A percentile compares a stretch with the other conserved stretches of the same genome.
Conservation (phyloP, 2,329 filamentous ascomycete species). For the Hyphodiscus sp. region DNA sequence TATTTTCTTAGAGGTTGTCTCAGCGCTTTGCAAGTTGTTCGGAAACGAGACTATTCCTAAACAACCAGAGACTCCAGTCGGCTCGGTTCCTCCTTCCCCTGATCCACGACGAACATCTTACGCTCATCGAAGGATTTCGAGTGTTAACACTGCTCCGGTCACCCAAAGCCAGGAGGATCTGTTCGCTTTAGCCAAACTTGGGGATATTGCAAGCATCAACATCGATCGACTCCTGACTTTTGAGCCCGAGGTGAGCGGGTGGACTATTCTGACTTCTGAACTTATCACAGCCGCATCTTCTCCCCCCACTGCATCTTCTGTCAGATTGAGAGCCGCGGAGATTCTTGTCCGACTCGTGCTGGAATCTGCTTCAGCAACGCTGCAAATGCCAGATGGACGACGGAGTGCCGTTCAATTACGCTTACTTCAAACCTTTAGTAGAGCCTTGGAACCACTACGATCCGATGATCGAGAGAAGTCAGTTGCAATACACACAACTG, state of each 20-base stretch:
- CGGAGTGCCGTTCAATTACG: slow-evolving; percentile 63
- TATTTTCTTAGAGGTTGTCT: slow-evolving; percentile 71
- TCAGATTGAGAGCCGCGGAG: slow-evolving; percentile 56
- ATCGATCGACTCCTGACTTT: slow-evolving; percentile 66
- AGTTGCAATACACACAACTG: slow-evolving; percentile 54
- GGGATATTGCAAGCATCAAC: slow-evolving; percentile 68
- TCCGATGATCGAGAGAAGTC: slow-evolving; percentile 44
- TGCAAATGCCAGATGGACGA: slow-evolving; percentile 42
- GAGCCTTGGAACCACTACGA: slow-evolving; percentile 54
- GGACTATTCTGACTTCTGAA: slow-evolving; percentile 58
- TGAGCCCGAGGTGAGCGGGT: slow-evolving; percentile 64
- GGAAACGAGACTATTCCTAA: slow-evolving; percentile 30
- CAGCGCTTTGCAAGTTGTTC: slow-evolving; percentile 68
- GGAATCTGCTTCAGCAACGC: slow-evolving; percentile 51
- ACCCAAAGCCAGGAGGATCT: slow-evolving; percentile 55
- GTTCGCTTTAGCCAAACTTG: slow-evolving; percentile 66
- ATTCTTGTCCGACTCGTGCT: slow-evolving; percentile 53
- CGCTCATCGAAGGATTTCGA: slow-evolving; percentile 34
- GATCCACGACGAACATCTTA: slow-evolving; percentile 21
- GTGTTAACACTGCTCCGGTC: slow-evolving; percentile 40
- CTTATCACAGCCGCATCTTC: slow-evolving; percentile 47
- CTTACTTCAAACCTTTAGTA: slow-evolving; percentile 59
- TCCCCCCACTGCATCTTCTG: slow-evolving; percentile 40
- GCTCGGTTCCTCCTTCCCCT: slow-evolving; percentile 18
- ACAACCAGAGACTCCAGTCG: slow-evolving; percentile 20